A percentile compares a stretch with the other conserved stretches of the same genome.
Evolutionary conservation across 805 yeast genomes (phyloP).

Genomic region (Kodamaea lidongshanica): DNA sequence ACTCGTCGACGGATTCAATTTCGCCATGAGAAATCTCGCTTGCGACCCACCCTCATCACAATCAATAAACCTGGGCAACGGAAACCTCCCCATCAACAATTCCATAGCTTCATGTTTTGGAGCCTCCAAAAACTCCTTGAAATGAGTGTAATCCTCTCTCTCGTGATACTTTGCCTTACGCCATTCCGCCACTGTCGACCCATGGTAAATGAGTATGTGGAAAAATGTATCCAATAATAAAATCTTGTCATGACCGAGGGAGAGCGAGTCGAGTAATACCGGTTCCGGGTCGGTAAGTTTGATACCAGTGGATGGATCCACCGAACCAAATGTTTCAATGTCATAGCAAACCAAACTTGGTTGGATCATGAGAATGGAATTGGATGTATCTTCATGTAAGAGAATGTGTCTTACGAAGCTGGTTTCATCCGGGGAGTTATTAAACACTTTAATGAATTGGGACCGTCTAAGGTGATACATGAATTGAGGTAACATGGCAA

Average conservation of each 20-base stretch:
- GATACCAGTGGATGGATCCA: conserved; percentile 25
- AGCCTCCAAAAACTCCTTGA: conserved; percentile 52
- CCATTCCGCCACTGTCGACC: conserved; percentile 64
- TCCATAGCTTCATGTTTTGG: conserved; percentile 65
- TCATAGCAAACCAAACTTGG: conserved; percentile 60
- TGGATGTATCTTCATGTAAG: conserved; percentile 54
- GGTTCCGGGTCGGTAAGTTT: conserved; percentile 47
- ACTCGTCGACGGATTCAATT: conserved; percentile 59
- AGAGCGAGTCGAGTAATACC: conserved; percentile 57
- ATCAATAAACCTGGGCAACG: conserved; percentile 66
- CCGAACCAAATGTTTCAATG: conserved; percentile 35
- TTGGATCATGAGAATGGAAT: conserved; percentile 62
- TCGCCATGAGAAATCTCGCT: conserved; percentile 64
- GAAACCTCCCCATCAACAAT: conserved; percentile 59
- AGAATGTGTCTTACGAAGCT: conserved; percentile 57
- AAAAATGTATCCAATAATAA: conserved; percentile 61
- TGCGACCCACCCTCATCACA: conserved; percentile 75
- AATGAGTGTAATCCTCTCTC: conserved; percentile 51
- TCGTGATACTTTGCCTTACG: conserved; percentile 59
- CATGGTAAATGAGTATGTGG: conserved; percentile 63
- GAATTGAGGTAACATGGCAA: conserved; percentile 59
- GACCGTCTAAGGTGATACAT: conserved; percentile 63
- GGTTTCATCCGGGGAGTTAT: conserved; percentile 70
- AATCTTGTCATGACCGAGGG: conserved; percentile 52
- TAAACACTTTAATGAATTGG: conserved; percentile 58